Percentiles rank a stretch among this genome's conserved stretches.
Conservation (phyloP, 2,329 filamentous ascomycete species). For the Monosporascus sp. region DNA sequence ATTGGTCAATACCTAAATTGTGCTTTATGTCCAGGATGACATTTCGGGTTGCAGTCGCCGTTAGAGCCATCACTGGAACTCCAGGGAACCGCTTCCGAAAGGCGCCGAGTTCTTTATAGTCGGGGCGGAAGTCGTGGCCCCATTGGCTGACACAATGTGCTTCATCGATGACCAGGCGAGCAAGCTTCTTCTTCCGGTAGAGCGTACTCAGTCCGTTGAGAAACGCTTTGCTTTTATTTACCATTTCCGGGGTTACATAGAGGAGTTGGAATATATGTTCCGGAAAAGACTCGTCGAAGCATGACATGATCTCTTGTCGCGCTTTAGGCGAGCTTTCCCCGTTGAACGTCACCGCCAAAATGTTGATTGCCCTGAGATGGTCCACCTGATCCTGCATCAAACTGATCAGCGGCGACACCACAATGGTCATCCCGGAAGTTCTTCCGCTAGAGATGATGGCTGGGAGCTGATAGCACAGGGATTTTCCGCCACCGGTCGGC, state of each 20-base stretch:
- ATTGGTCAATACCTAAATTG: conserved; percentile 77
- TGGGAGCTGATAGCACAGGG: conserved; percentile 91
- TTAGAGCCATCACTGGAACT: conserved; percentile 90
- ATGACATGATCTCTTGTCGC: conserved; percentile 60
- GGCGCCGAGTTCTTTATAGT: conserved; percentile 82
- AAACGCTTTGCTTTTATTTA: conserved; percentile 73
- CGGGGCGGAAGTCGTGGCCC: conserved; percentile 96
- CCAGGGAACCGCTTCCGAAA: conserved; percentile 66
- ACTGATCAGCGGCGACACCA: conserved; percentile 90
- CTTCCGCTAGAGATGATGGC: conserved; percentile 75
- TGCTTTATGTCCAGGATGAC: conserved; percentile 89
- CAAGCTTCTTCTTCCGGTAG: conserved; percentile 66
- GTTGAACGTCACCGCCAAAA: conserved; percentile 79
- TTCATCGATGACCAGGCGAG: conserved; percentile 92
- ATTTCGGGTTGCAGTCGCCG: conserved; percentile 88
- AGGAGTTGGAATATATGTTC: conserved; percentile 79
- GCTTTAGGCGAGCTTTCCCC: conserved; percentile 62
- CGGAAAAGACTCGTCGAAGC: conserved; percentile 56
- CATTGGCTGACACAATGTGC: conserved; percentile 99
- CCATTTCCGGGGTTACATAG: conserved; percentile 96
- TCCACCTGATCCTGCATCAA: conserved; percentile 96
- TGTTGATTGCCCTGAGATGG: conserved; percentile 67
- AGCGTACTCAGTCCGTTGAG: conserved; percentile 60
- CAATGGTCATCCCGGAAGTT: conserved; percentile 82
- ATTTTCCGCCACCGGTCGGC: conserved; percentile 97